These are phyloP conservation scores for Leccinum rimulosum DNA, from an alignment of 768 basidiomycete genomes.

Conservation along the genomic window DNA sequence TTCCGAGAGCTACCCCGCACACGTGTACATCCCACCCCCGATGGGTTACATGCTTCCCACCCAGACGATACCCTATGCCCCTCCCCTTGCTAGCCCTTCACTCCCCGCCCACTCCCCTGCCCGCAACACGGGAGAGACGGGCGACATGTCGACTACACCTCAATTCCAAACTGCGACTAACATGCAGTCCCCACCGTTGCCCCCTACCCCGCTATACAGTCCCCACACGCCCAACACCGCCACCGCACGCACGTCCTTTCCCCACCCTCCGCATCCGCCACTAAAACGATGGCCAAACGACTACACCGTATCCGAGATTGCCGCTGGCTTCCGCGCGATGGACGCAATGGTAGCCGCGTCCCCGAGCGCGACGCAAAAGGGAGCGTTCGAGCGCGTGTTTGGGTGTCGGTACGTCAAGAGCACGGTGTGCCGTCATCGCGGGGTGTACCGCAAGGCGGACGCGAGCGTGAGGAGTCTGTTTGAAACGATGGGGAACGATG, in stretches of 20 bases:
- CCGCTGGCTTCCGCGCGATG: constrained; percentile 56
- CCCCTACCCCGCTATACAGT: constrained; percentile 22
- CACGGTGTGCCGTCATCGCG: constrained; percentile 70
- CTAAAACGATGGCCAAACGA: constrained; percentile 78
- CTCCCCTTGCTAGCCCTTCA: constrained; percentile 20
- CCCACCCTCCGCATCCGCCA: constrained; percentile 60
- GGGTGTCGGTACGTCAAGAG: constrained; percentile 71
- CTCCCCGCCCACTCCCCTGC: constrained; percentile 12
- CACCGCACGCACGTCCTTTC: constrained; percentile 30
- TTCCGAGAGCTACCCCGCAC: constrained; percentile 26
- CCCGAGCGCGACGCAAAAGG: constrained; percentile 56
- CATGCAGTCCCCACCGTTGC: constrained; percentile 19
- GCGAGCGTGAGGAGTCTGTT: constrained; percentile 46
- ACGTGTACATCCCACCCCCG: constrained; percentile 29
- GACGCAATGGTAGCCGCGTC: constrained; percentile 34
- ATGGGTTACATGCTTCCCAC: constrained; percentile 29
- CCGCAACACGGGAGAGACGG: constrained; percentile 12
- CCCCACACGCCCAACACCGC: constrained; percentile 24
- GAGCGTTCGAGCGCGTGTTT: constrained; percentile 69
- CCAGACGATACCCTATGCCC: constrained; percentile 28
- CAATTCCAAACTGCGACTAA: constrained; percentile 13
- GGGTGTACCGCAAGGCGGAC: constrained; percentile 61
- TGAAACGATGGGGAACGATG: constrained; percentile 50
- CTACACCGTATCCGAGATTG: constrained; percentile 66
- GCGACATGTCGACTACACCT: constrained; percentile 15